phyloP scores from a whole-genome alignment of 176 grass and related monocot genomes.

The Aegilops bicornis region DNA sequence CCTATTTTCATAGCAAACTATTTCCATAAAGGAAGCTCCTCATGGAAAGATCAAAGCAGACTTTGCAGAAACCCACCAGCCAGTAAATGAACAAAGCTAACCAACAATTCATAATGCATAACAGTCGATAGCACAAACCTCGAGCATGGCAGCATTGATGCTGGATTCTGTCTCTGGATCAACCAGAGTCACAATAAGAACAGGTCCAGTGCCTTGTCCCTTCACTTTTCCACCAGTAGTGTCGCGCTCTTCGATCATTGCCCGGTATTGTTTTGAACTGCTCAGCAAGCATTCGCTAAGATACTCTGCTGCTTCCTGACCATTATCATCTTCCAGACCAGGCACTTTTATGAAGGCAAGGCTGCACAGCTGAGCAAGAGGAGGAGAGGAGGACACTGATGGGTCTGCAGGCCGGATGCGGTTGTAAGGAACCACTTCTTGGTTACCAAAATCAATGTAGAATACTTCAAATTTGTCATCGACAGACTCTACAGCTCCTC shows the following conservation, averaged over 20 bases:
- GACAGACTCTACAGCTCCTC: slow-evolving; percentile 69
- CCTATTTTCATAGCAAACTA: background rate
- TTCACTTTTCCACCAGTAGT: slow-evolving; percentile 76
- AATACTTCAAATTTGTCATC: slow-evolving; percentile 92
- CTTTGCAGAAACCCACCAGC: slow-evolving; percentile 3
- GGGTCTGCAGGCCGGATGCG: slow-evolving; percentile 69
- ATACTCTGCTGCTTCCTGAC: slow-evolving; percentile 87
- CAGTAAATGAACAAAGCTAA: background rate
- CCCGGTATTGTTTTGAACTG: slow-evolving; percentile 73
- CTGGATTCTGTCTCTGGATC: slow-evolving; percentile 72
- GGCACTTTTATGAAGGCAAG: slow-evolving; percentile 90
- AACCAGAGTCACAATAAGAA: slow-evolving; percentile 78
- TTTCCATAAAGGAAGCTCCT: background rate
- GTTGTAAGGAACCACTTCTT: slow-evolving; percentile 84
- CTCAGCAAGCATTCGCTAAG: slow-evolving; percentile 72
- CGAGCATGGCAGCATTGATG: slow-evolving; percentile 89
- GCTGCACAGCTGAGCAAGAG: slow-evolving; percentile 81
- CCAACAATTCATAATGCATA: background rate
- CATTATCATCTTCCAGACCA: slow-evolving; percentile 70
- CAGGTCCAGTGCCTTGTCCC: slow-evolving; percentile 77
- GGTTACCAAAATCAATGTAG: slow-evolving; percentile 98
- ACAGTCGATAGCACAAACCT: slow-evolving; percentile 51
- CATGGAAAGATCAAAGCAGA: background rate
- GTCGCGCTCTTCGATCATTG: slow-evolving; percentile 92
- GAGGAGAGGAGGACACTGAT: slow-evolving; percentile 59